Evolutionary conservation across 2,329 filamentous ascomycete species (phyloP), one percentile per base, ranked within the genome.

Genomic region (Diplodia seriata): DNA sequence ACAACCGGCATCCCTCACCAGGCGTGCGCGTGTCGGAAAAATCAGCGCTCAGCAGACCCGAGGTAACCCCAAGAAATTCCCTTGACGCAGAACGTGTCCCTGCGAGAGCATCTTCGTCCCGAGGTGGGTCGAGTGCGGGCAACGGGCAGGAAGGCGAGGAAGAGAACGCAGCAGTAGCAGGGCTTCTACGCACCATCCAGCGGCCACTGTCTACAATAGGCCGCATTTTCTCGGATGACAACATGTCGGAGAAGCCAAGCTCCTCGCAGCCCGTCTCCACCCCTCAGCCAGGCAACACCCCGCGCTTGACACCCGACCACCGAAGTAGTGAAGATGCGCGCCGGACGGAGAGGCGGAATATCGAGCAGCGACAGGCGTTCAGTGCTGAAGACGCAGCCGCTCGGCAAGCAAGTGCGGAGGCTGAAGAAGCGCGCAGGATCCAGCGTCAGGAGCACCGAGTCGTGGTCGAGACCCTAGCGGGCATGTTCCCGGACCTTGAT

Each of bases 401-500:
- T 2, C 85, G 93, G 62, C 94, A 98, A 80, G 94, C 94, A 1
- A 96, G 91, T 72, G 93, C 92, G 0, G 94, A 98, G 78, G 88
- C 87, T 7, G 94, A 94, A 11, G 92, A 99, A 77, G 94, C 94
- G 8, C 88, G 93, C 71, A 85, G 91, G 18, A 88, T 98, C 69
- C 89, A 95, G 72, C 85, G 89, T 43, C 90, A 90, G 67, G 95
- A 99, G 83, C 94, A 98, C 79, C 85, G 88, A 66, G 94, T 93
- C 73, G 89, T 99, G 8, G 94, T 98, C 2, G 95, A 98, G 80
- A 98, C 95, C 43, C 82, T 99, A 68, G 90, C 92, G 57, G 91
- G 93, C 73, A 99, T 99, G 95, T 99, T 99, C 78, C 95, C 95
- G 0, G 93, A 96, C 76, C 83, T 99, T 62, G 95, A 99, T 78